Evolutionary conservation across 306 rosid genomes (phyloP), one percentile per base, ranked within the genome.

Genomic region (Cucumis hystrix): DNA sequence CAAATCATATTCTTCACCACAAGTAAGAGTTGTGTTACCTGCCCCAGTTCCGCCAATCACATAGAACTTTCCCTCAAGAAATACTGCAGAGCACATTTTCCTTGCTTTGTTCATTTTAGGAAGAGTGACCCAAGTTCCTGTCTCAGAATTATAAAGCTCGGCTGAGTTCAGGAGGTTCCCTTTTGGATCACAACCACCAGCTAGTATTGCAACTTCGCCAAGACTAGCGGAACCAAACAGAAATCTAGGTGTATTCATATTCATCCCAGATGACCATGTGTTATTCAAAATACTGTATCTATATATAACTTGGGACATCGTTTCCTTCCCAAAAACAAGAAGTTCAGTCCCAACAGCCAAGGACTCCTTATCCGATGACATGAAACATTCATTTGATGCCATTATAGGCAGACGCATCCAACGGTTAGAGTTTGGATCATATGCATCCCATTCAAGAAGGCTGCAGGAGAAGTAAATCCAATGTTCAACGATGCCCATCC

Each of bases 401-500:
- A 93, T 81, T 78, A 10, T 76, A 49, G 98, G 98, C 76, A 93
- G 52, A 15, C 78, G 47, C 89, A 91, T 87, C 91, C 91, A 88
- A 11, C 82, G 88, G 6, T 70, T 49, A 2, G 75, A 43, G 67
- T 51, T 78, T 10, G 98, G 97, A 88, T 91, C 93, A 62, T 82
- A 91, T 41, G 91, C 97, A 52, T 86, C 87, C 98, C 98, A 93
- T 54, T 86, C 86, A 25, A 79, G 80, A 71, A 86, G 79, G 47
- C 66, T 72, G 75, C 96, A 91, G 14, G 98, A 91, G 78, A 93
- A 89, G 84, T 93, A 93, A 79, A 88, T 81, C 97, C 98, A 93
- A 76, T 89, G 86, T 71, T 93, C 98, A 3, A 81, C 67, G 14
- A 89, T 71, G 2, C 89, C 96, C 87, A 85, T 79, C 62, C 78